A percentile compares a stretch with the other conserved stretches of the same genome.
phyloP scores from a whole-genome alignment of 225 moss, liverwort and hornwort species.

The Straminergon stramineum region DNA sequence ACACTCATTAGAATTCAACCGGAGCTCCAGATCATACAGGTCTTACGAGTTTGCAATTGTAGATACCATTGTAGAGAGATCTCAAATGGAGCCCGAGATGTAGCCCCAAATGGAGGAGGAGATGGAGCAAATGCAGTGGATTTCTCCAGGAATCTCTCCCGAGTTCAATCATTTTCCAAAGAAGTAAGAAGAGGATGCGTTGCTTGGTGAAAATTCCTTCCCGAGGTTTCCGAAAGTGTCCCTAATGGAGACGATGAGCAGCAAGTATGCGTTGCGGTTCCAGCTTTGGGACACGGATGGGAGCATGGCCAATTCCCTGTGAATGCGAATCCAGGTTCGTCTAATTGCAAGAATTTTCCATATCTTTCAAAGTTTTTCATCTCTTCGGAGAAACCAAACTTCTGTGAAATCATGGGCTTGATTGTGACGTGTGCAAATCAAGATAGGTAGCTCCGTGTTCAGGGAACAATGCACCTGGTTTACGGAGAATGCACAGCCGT shows the following conservation, averaged over 20 bases:
- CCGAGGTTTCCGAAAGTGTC: slow-evolving; percentile 53
- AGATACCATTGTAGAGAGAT: neutral
- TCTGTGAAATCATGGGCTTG: neutral
- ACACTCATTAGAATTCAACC: neutral
- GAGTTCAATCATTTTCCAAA: neutral
- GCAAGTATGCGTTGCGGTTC: slow-evolving; percentile 36
- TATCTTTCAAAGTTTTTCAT: accelerated
- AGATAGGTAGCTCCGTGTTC: neutral
- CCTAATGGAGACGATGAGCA: slow-evolving; percentile 30
- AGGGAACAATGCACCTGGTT: neutral
- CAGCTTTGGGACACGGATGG: slow-evolving; percentile 61
- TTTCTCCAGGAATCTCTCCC: neutral
- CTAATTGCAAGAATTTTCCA: neutral
- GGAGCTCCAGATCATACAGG: neutral
- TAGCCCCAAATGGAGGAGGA: neutral
- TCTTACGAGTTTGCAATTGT: neutral
- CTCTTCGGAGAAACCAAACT: neutral
- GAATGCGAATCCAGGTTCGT: neutral
- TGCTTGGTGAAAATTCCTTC: neutral
- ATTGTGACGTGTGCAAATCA: neutral
- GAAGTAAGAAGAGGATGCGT: neutral
- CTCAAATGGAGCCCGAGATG: neutral
- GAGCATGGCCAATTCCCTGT: slow-evolving; percentile 45
- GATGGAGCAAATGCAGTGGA: neutral
- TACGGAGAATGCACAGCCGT: neutral